These are phyloP conservation scores for Diaporthe vaccinii DNA, from an alignment of 2,329 filamentous ascomycete species.

Conservation along the genomic window DNA sequence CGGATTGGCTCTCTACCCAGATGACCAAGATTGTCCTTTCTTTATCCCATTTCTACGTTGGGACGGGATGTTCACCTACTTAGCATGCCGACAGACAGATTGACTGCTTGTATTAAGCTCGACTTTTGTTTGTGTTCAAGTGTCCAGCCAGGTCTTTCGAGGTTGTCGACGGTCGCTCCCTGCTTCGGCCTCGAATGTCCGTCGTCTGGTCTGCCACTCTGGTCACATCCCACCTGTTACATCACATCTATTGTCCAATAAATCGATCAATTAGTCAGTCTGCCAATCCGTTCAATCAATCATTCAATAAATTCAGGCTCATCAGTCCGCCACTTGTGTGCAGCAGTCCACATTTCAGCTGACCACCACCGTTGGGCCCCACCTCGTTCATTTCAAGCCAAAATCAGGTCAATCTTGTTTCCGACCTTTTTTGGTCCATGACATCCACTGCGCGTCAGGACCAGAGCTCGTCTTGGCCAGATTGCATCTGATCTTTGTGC, in stretches of 20 bases:
- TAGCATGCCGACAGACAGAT: too few relatives aligned
- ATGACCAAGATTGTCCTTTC: not conserved
- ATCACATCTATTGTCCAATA: not conserved
- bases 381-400: conserved; percentile 21
- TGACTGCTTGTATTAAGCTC: too few relatives aligned
- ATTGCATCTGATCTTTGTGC: conserved; percentile 21
- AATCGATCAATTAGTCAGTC: conserved; percentile 6
- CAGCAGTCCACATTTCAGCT: conserved; percentile 10
- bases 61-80: not conserved
- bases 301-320: not conserved
- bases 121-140: too few relatives aligned
- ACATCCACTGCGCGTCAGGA: not conserved
- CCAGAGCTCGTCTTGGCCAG: conserved; percentile 6
- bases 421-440: not conserved
- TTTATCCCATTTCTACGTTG: not conserved
- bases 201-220: not conserved
- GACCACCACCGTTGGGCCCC: conserved; percentile 16
- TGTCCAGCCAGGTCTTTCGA: too few relatives aligned
- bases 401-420: conserved; percentile 30
- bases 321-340: not conserved
- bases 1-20: not conserved
- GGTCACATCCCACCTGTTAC: not conserved
- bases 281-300: not conserved
- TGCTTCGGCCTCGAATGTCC: not conserved
- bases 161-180: not conserved